Percentiles rank a stretch among this genome's conserved stretches.
These are phyloP conservation scores for Phaffia rhodozyma DNA, from an alignment of 1,284 basidiomycete species.

Conservation along the genomic window DNA sequence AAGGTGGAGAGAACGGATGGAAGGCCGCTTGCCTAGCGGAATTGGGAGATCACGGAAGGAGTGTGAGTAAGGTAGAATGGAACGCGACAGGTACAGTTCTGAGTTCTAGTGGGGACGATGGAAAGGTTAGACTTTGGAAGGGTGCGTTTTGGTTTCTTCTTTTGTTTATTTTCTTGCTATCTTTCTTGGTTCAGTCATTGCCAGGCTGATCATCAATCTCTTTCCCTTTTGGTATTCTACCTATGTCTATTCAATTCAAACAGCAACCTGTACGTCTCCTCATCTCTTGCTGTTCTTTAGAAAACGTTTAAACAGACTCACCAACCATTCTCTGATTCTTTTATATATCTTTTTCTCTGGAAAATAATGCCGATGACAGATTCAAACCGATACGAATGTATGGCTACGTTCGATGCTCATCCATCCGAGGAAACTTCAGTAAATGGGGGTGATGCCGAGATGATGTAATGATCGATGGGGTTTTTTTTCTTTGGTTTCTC, in stretches of 20 bases:
- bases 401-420: slow-evolving; percentile 8
- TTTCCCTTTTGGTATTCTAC: neutral
- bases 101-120: slow-evolving; percentile 79
- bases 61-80: slow-evolving; percentile 40
- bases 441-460: too few relatives aligned
- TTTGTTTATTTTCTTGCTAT: neutral
- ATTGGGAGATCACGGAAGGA: slow-evolving; percentile 61
- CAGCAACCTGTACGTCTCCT: slow-evolving; percentile 8
- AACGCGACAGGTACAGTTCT: slow-evolving; percentile 60
- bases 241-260: neutral
- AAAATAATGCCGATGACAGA: neutral
- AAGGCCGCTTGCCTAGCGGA: slow-evolving; percentile 61
- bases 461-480: neutral
- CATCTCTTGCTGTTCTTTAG: neutral
- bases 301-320: too few relatives aligned
- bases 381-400: neutral
- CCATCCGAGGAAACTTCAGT: neutral
- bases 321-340: neutral
- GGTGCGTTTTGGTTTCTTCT: slow-evolving; percentile 29
- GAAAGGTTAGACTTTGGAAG: slow-evolving; percentile 78
- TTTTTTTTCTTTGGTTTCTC: neutral
- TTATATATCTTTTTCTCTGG: neutral
- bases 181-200: neutral
- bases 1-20: slow-evolving; percentile 42
- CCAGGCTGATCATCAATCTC: neutral